A percentile compares a stretch with the other conserved stretches of the same genome.
Conservation (phyloP, 169 alveolate species). For the Theileria parva region DNA sequence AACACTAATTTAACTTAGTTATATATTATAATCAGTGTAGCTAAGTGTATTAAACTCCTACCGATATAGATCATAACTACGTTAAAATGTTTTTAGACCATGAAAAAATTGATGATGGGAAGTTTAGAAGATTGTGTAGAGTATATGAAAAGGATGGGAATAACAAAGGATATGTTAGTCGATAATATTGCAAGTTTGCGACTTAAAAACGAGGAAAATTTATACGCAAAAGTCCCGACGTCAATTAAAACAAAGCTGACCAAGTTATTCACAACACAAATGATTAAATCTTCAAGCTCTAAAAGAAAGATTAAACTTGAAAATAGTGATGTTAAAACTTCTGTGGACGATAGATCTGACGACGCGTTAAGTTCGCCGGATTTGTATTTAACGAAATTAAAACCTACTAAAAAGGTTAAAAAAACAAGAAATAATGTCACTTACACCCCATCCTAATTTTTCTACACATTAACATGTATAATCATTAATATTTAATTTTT, state of each 20-base stretch:
- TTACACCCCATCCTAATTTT: neutral
- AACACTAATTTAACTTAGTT: too few relatives aligned
- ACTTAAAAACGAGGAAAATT: constrained; percentile 70
- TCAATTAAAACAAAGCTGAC: constrained; percentile 69
- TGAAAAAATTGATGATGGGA: constrained; percentile 50
- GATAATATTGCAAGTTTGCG: constrained; percentile 66
- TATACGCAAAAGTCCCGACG: constrained; percentile 71
- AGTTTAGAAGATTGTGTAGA: constrained; percentile 60
- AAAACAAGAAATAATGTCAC: neutral
- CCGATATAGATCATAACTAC: neutral
- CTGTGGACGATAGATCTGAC: constrained; percentile 3
- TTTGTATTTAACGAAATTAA: neutral
- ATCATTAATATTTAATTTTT: too few relatives aligned
- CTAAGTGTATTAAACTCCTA: too few relatives aligned
- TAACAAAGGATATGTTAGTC: constrained; percentile 69
- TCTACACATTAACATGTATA: neutral
- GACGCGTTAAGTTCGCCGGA: neutral
- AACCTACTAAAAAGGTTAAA: neutral
- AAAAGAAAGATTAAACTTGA: neutral
- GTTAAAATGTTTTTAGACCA: constrained; percentile 35
- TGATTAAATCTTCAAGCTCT: constrained; percentile 14
- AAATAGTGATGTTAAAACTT: neutral
- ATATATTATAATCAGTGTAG: too few relatives aligned
- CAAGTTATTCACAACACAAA: constrained; percentile 33
- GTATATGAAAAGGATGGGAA: constrained; percentile 58